phyloP scores from a whole-genome alignment of 352 stramenopile species.

The Chrysophaeum taylorii region DNA sequence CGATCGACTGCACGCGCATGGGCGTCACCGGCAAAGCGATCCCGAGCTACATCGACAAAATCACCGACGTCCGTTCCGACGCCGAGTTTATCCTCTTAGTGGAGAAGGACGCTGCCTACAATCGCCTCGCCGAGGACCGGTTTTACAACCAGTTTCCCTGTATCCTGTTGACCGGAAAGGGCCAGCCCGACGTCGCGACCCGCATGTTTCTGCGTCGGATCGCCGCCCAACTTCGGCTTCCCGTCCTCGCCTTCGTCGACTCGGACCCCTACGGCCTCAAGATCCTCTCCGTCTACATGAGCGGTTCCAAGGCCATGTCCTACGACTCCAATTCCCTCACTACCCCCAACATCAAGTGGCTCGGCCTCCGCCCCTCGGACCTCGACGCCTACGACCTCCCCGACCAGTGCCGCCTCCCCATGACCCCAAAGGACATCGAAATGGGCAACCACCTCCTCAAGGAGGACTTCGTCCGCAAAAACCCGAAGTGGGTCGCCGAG shows the following conservation, averaged over 20 bases:
- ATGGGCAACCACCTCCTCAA: constrained; percentile 66
- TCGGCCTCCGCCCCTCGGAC: constrained; percentile 65
- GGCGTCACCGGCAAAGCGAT: constrained; percentile 73
- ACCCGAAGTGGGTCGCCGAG: constrained; percentile 67
- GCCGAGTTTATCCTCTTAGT: constrained; percentile 73
- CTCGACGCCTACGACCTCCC: constrained; percentile 57
- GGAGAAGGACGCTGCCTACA: constrained; percentile 79
- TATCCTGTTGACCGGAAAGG: constrained; percentile 76
- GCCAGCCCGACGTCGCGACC: constrained; percentile 65
- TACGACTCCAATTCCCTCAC: constrained; percentile 69
- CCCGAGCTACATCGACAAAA: constrained; percentile 68
- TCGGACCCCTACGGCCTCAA: constrained; percentile 75
- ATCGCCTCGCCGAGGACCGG: constrained; percentile 71
- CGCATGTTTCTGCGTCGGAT: constrained; percentile 65
- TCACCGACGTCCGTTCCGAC: constrained; percentile 56
- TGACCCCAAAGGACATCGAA: constrained; percentile 68
- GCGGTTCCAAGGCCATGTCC: constrained; percentile 58
- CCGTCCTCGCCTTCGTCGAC: constrained; percentile 69
- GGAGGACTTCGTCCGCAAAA: constrained; percentile 74
- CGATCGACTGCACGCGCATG: constrained; percentile 71
- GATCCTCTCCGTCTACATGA: constrained; percentile 79
- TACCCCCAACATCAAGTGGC: constrained; percentile 73
- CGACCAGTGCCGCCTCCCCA: constrained; percentile 66
- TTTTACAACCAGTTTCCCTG: constrained; percentile 77
- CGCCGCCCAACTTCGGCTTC: constrained; percentile 60